Evolutionary conservation across 495 filamentous ascomycete genomes (phyloP).

Genomic region (Coniosporium apollinis): DNA sequence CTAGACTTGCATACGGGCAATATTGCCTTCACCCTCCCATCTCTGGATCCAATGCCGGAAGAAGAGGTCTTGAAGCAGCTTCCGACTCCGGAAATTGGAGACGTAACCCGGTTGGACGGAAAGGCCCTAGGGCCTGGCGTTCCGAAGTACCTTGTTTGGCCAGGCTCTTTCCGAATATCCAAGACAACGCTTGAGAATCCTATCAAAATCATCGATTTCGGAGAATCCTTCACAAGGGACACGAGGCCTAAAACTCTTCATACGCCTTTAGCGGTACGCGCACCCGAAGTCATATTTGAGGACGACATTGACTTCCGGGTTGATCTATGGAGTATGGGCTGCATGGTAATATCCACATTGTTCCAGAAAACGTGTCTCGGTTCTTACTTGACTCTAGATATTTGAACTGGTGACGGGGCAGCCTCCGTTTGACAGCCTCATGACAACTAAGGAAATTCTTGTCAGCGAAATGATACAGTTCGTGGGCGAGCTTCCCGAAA

Average conservation of each 20-base stretch:
- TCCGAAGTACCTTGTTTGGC: not conserved
- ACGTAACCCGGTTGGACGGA: not conserved
- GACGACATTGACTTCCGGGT: conserved; percentile 25
- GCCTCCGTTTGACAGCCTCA: conserved; percentile 23
- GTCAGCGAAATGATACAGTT: conserved; percentile 23
- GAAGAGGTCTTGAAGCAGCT: not conserved
- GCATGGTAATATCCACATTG: conserved; percentile 18
- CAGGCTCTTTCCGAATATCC: not conserved
- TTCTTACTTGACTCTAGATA: conserved; percentile 15
- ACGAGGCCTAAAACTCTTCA: conserved; percentile 18
- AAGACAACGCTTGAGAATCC: not conserved
- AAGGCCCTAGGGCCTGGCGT: not conserved
- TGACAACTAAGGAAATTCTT: conserved; percentile 20
- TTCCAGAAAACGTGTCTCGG: not conserved
- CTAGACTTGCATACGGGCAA: not conserved
- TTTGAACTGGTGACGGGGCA: conserved; percentile 26
- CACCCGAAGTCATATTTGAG: conserved; percentile 29
- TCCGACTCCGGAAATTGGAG: not conserved
- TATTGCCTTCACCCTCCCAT: conserved; percentile 1
- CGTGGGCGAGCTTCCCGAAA: conserved; percentile 21
- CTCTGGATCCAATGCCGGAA: not conserved
- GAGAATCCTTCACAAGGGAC: conserved; percentile 24
- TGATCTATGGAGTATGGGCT: conserved; percentile 30
- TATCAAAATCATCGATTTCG: conserved; percentile 27
- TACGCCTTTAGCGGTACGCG: conserved; percentile 22